A percentile compares a stretch with the other conserved stretches of the same genome.
phyloP scores from a whole-genome alignment of 805 yeast genomes.

The Metschnikowia reukaufii region DNA sequence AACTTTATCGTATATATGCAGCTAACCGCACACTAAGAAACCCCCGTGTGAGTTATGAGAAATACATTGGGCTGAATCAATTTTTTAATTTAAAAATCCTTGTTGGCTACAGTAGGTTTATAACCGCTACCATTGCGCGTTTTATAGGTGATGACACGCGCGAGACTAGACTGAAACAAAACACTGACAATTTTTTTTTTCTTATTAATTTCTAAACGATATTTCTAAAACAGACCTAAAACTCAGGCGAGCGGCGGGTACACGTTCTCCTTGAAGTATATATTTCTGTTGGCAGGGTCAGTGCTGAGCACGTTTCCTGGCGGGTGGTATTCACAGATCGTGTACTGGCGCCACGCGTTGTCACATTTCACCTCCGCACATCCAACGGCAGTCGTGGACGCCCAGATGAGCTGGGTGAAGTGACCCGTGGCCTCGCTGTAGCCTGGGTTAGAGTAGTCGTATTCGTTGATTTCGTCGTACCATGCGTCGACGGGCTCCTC shows the following conservation, averaged over 20 bases:
- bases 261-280: slow-evolving; percentile 46
- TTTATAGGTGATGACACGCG: background rate
- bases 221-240: background rate
- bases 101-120: no score
- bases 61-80: slow-evolving; percentile 6
- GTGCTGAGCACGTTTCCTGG: slow-evolving; percentile 50
- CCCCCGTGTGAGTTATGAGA: slow-evolving; percentile 12
- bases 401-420: slow-evolving; percentile 79
- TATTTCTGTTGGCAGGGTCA: background rate
- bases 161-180: background rate
- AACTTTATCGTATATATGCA: background rate
- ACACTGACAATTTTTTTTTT: background rate
- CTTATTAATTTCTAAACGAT: background rate
- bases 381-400: slow-evolving; percentile 57
- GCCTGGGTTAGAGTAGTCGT: slow-evolving; percentile 55
- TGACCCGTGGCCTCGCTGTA: slow-evolving; percentile 63
- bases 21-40: background rate
- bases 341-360: slow-evolving; percentile 54
- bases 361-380: slow-evolving; percentile 58
- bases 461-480: slow-evolving; percentile 63
- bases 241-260: slow-evolving; percentile 22
- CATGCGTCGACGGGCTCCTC: slow-evolving; percentile 65
- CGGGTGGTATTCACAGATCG: slow-evolving; percentile 67
- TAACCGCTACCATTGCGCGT: no score
- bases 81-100: background rate